phyloP scores from a whole-genome alignment of 257 asterid species.

The Haberlea rhodopensis region DNA sequence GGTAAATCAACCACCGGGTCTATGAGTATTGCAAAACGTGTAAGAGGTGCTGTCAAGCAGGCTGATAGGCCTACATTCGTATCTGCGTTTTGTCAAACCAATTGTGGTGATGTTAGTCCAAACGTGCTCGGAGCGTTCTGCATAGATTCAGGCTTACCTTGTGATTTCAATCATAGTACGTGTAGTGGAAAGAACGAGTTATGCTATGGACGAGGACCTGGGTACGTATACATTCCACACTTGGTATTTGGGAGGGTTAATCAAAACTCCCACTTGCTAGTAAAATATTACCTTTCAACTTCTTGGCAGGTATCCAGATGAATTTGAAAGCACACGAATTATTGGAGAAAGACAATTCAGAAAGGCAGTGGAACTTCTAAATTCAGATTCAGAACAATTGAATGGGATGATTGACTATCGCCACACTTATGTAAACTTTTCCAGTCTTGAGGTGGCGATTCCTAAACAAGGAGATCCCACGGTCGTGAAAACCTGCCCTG shows the following conservation, averaged over 20 bases:
- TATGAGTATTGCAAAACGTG: slow-evolving; percentile 75
- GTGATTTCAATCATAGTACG: slow-evolving; percentile 96
- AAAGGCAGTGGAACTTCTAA: slow-evolving; percentile 77
- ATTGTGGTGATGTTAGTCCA: slow-evolving; percentile 99
- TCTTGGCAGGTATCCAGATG: slow-evolving; percentile 74
- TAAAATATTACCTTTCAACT: slow-evolving; percentile 32
- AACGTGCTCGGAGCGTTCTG: slow-evolving; percentile 98
- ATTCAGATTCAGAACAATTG: slow-evolving; percentile 66
- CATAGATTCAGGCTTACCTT: slow-evolving; percentile 87
- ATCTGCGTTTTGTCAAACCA: slow-evolving; percentile 92
- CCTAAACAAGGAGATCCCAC: slow-evolving; percentile 52
- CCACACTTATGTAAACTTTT: slow-evolving; percentile 74
- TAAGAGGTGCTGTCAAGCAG: slow-evolving; percentile 72
- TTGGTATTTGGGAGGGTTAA: too few relatives aligned
- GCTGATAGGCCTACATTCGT: slow-evolving; percentile 77
- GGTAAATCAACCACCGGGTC: slow-evolving; percentile 68
- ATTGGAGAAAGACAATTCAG: slow-evolving; percentile 90
- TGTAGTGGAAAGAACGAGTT: slow-evolving; percentile 95
- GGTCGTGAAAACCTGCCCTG: slow-evolving; percentile 84
- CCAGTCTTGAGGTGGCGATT: slow-evolving; percentile 68
- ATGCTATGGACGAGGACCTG: slow-evolving; percentile 98
- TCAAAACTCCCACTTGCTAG: too few relatives aligned
- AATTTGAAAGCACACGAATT: slow-evolving; percentile 91
- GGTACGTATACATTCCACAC: slow-evolving; percentile 45
- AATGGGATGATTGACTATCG: slow-evolving; percentile 79